Conservation (phyloP, 1,284 basidiomycete genomes). For the Ustilago trichophora region DNA sequence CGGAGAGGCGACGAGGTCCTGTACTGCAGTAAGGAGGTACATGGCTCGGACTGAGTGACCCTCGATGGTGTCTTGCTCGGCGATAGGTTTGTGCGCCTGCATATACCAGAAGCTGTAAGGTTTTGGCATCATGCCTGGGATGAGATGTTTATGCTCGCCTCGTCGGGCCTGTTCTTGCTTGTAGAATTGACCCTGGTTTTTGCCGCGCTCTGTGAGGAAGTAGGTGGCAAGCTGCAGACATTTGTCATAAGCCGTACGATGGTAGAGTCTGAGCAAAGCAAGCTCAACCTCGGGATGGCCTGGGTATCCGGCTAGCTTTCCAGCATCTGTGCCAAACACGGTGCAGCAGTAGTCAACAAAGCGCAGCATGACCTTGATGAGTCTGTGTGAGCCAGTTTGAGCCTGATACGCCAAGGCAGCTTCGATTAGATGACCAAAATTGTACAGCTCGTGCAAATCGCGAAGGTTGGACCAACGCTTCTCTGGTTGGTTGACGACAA, state of each 20-base stretch:
- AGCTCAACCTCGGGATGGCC: conserved; percentile 34
- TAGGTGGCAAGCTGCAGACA: conserved; percentile 17
- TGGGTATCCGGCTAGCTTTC: conserved; percentile 24
- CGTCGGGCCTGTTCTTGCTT: conserved; percentile 23
- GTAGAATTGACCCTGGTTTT: conserved; percentile 22
- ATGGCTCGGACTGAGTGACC: conserved; percentile 31
- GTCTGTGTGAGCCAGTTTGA: conserved; percentile 8
- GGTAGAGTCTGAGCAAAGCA: conserved; percentile 19
- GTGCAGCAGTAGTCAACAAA: conserved; percentile 34
- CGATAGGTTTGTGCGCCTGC: conserved; percentile 33
- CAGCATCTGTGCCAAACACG: conserved; percentile 12
- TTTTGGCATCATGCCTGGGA: conserved; percentile 29
- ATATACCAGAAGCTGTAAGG: conserved; percentile 35
- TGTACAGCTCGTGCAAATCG: conserved; percentile 38
- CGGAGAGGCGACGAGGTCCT: conserved; percentile 14
- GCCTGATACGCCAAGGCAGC: conserved; percentile 21
- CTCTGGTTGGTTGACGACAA: conserved; percentile 25
- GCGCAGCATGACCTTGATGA: conserved; percentile 31
- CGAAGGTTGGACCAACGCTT: conserved; percentile 30
- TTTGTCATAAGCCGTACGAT: conserved; percentile 9
- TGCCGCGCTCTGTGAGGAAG: conserved; percentile 31
- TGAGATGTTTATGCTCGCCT: conserved; percentile 14
- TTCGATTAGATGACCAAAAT: conserved; percentile 33
- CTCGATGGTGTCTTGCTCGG: conserved; percentile 29
- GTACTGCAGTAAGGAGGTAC: conserved; percentile 32